Conservation (phyloP, 805 yeast species). For the Trichomonascus vanleenenianus region DNA sequence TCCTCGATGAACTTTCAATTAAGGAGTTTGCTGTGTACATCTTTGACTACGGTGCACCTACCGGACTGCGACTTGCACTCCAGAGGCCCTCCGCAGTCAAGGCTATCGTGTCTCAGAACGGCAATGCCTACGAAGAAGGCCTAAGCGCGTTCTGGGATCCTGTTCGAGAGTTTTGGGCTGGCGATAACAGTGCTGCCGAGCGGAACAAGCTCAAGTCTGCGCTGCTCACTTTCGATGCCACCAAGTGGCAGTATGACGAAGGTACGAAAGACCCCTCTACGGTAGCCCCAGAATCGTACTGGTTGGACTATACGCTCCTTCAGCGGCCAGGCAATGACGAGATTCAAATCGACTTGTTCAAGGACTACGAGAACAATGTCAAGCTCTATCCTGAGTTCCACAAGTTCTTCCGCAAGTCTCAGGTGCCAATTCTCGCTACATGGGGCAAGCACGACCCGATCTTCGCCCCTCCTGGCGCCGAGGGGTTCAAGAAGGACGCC, state of each 20-base stretch:
- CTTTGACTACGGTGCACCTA: slow-evolving; percentile 41
- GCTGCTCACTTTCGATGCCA: slow-evolving; percentile 13
- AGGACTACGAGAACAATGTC: slow-evolving; percentile 33
- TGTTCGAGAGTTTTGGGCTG: slow-evolving; percentile 29
- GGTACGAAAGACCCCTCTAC: slow-evolving; percentile 25
- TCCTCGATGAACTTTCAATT: slow-evolving; percentile 22
- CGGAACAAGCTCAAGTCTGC: slow-evolving; percentile 12
- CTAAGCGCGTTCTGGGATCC: slow-evolving; percentile 35
- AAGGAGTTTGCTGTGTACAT: slow-evolving; percentile 28
- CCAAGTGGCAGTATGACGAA: slow-evolving; percentile 26
- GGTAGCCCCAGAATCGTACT: slow-evolving; percentile 30
- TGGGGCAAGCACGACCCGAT: slow-evolving; percentile 39
- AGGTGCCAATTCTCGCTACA: slow-evolving; percentile 31
- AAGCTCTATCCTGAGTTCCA: slow-evolving; percentile 33
- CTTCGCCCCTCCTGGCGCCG: slow-evolving; percentile 32
- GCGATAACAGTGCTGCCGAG: slow-evolving; percentile 6
- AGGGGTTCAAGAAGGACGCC: slow-evolving; percentile 31
- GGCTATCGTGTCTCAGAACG: slow-evolving; percentile 35
- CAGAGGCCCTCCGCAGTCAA: slow-evolving; percentile 26
- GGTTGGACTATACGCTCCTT: slow-evolving; percentile 28
- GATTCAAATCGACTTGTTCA: slow-evolving; percentile 31
- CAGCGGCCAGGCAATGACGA: slow-evolving; percentile 22
- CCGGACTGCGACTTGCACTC: slow-evolving; percentile 34
- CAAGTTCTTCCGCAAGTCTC: slow-evolving; percentile 25
- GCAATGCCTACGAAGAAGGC: slow-evolving; percentile 40